A percentile compares a stretch with the other conserved stretches of the same genome.
These are phyloP conservation scores for Cercospora beticola DNA, from an alignment of 2,329 filamentous ascomycete genomes.

Conservation along the genomic window DNA sequence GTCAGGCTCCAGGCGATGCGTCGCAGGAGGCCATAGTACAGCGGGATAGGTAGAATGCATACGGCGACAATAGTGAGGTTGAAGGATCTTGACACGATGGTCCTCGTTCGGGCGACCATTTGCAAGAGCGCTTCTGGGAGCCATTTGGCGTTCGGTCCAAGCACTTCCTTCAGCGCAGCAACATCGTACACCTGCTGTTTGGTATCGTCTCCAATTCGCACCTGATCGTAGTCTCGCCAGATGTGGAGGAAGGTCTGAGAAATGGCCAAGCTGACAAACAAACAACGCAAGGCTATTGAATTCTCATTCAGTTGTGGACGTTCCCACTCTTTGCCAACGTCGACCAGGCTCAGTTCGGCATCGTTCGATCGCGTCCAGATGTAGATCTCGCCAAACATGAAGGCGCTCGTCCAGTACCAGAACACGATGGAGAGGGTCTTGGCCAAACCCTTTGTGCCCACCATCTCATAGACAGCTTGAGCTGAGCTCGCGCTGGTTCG, in stretches of 20 bases:
- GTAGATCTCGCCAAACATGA: constrained; percentile 77
- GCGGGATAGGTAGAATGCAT: constrained; percentile 35
- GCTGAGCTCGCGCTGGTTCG: constrained; percentile 68
- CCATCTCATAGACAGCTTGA: constrained; percentile 60
- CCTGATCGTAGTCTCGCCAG: constrained; percentile 68
- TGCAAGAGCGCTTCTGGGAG: constrained; percentile 7
- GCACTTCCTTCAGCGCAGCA: constrained; percentile 30
- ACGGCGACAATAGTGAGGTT: constrained; percentile 24
- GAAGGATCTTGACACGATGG: constrained; percentile 22
- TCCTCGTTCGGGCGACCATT: constrained; percentile 15
- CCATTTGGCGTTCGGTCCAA: constrained; percentile 6
- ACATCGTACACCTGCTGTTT: constrained; percentile 12
- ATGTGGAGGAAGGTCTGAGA: constrained; percentile 71
- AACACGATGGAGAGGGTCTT: constrained; percentile 54
- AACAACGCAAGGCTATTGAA: constrained; percentile 73
- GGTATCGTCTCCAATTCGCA: constrained; percentile 49
- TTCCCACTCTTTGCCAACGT: constrained; percentile 63
- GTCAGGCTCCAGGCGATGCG: constrained; percentile 66
- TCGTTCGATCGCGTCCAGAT: constrained; percentile 64
- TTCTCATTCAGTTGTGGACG: constrained; percentile 80
- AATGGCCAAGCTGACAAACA: constrained; percentile 67
- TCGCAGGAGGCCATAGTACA: constrained; percentile 66
- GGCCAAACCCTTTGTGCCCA: constrained; percentile 11
- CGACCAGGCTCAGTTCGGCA: constrained; percentile 69
- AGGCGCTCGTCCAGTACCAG: constrained; percentile 76